phyloP scores from a whole-genome alignment of 768 basidiomycete genomes.

The Tulasnella sp. region DNA sequence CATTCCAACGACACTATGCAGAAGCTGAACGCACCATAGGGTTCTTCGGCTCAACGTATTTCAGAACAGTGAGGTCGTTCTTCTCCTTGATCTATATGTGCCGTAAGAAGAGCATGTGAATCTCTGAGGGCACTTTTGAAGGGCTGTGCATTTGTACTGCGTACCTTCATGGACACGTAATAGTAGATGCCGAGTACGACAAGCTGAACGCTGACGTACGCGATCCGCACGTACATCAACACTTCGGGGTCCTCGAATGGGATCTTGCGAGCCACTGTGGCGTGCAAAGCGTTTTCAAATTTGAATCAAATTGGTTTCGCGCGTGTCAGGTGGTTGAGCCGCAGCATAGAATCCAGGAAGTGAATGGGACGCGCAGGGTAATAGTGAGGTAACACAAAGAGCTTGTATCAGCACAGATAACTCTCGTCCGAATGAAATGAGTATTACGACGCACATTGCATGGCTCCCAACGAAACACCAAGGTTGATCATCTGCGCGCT shows the following conservation, averaged over 20 bases:
- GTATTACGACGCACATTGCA: constrained; percentile 54
- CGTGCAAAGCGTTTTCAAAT: neutral
- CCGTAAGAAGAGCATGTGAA: neutral
- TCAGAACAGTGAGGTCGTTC: constrained; percentile 92
- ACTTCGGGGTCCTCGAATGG: constrained; percentile 82
- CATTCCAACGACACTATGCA: neutral
- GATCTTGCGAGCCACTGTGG: constrained; percentile 75
- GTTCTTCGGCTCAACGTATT: constrained; percentile 70
- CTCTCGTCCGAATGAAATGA: neutral
- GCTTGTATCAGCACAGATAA: neutral
- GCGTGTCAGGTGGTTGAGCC: too few species aligned
- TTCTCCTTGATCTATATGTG: constrained; percentile 69
- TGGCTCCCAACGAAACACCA: constrained; percentile 80
- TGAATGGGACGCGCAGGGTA: too few species aligned
- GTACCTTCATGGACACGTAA: constrained; percentile 62
- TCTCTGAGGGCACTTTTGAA: too few species aligned
- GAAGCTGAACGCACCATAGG: constrained; percentile 52
- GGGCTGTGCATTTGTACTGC: constrained; percentile 24
- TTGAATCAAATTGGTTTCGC: too few species aligned
- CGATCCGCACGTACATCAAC: constrained; percentile 72
- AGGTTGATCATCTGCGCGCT: constrained; percentile 72
- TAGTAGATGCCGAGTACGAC: constrained; percentile 68
- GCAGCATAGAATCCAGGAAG: too few species aligned
- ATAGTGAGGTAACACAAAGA: too few species aligned
- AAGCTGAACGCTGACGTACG: constrained; percentile 67